phyloP scores from a whole-genome alignment of 2,329 filamentous ascomycete genomes.

The Epichloe typhina region DNA sequence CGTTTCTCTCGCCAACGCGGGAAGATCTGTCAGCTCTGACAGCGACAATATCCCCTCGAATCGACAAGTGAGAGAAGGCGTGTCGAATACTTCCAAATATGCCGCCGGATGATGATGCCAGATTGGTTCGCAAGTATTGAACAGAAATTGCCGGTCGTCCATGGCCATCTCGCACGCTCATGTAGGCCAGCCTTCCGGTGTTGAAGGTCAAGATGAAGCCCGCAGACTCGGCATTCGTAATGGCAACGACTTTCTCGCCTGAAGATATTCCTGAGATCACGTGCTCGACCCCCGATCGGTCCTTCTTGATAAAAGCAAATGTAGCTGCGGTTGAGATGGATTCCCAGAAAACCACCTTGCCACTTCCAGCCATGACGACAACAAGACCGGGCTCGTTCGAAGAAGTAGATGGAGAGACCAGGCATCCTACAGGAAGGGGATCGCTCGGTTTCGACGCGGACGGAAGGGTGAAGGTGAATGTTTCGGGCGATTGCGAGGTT shows the following conservation, averaged over 20 bases:
- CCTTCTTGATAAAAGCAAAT: slow-evolving; percentile 69
- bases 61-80: slow-evolving; percentile 55
- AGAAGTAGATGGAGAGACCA: slow-evolving; percentile 67
- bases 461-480: slow-evolving; percentile 69
- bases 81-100: slow-evolving; percentile 73
- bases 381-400: slow-evolving; percentile 76
- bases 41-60: slow-evolving; percentile 67
- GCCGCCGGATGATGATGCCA: slow-evolving; percentile 44
- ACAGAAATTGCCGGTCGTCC: slow-evolving; percentile 71
- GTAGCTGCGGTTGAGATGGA: slow-evolving; percentile 82
- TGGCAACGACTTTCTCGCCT: slow-evolving; percentile 62
- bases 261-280: slow-evolving; percentile 60
- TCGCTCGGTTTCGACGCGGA: slow-evolving; percentile 56
- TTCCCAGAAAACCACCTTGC: slow-evolving; percentile 89
- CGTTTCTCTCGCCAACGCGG: slow-evolving; percentile 69
- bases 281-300: slow-evolving; percentile 67
- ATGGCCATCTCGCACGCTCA: slow-evolving; percentile 75
- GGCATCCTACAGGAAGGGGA: slow-evolving; percentile 65
- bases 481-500: slow-evolving; percentile 56
- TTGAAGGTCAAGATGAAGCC: slow-evolving; percentile 80
- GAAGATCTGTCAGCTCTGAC: slow-evolving; percentile 60
- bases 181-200: slow-evolving; percentile 72
- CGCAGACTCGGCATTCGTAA: slow-evolving; percentile 72
- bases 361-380: slow-evolving; percentile 69
- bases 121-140: slow-evolving; percentile 57